A percentile compares a stretch with the other conserved stretches of the same genome.
Conservation (phyloP, 371 early-diverging fungal genomes). For the Coemansia sp. region DNA sequence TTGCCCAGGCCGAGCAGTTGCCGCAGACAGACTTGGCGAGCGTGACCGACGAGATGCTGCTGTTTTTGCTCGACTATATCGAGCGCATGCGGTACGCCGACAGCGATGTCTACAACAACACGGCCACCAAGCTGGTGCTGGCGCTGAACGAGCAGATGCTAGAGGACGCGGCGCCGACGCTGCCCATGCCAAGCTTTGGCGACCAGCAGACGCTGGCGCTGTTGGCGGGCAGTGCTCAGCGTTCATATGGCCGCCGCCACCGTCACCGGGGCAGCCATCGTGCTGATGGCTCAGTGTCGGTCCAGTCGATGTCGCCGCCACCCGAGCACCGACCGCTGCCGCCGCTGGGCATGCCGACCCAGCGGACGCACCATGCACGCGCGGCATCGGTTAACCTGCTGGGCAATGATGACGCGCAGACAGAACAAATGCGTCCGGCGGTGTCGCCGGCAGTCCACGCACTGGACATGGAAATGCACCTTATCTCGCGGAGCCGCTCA, state of each 20-base stretch:
- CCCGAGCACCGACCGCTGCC: constrained; percentile 28
- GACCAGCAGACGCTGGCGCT: constrained; percentile 13
- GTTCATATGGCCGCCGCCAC: constrained; percentile 5
- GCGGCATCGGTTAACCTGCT: constrained; percentile 8
- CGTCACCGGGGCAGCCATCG: neutral
- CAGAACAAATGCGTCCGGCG: neutral
- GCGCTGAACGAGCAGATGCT: constrained; percentile 52
- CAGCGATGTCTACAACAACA: constrained; percentile 72
- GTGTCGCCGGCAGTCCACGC: constrained; percentile 2
- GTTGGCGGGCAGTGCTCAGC: constrained; percentile 4
- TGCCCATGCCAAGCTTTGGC: constrained; percentile 20
- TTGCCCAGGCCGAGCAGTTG: constrained; percentile 69
- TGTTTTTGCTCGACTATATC: constrained; percentile 63
- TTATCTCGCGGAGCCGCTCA: constrained; percentile 35
- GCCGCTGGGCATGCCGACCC: neutral
- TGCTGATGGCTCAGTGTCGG: constrained; percentile 2
- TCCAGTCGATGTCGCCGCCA: constrained; percentile 64
- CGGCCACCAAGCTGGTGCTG: constrained; percentile 64
- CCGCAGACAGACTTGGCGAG: constrained; percentile 63
- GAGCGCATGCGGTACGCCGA: constrained; percentile 67
- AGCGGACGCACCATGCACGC: constrained; percentile 16
- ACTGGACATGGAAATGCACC: constrained; percentile 11
- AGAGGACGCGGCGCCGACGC: neutral
- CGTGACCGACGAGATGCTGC: constrained; percentile 32
- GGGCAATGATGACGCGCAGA: neutral